These are phyloP conservation scores for Acanthamoeba divionensis DNA, from an alignment of 208 protist genomes.

Conservation along the genomic window DNA sequence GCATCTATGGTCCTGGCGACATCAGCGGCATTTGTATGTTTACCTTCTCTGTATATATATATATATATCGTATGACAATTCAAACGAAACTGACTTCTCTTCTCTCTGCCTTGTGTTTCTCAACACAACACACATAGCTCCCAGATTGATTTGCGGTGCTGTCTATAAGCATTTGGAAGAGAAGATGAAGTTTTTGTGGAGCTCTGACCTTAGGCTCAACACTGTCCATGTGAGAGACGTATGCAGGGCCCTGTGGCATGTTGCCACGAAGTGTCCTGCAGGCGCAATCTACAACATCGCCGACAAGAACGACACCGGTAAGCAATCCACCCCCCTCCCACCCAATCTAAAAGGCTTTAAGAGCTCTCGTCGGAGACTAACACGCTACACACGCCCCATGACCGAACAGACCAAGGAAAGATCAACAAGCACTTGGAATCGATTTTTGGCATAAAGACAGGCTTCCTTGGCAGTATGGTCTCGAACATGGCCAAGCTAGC, in stretches of 20 bases:
- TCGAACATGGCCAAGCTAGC: conserved; percentile 79
- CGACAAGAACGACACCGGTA: conserved; percentile 87
- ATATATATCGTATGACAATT: no score
- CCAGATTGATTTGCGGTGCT: conserved; percentile 85
- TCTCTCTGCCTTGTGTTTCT: not conserved
- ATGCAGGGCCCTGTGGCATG: conserved; percentile 80
- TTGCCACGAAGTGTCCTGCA: conserved; percentile 64
- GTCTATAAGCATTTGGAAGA: conserved; percentile 86
- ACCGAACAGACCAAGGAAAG: conserved; percentile 72
- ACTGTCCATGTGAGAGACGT: conserved; percentile 92
- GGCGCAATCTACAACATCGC: conserved; percentile 86
- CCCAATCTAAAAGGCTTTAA: not conserved
- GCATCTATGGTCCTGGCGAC: conserved; percentile 90
- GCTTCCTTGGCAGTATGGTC: conserved; percentile 79
- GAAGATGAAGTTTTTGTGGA: conserved; percentile 89
- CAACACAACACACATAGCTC: conserved; percentile 62
- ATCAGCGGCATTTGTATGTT: conserved; percentile 78
- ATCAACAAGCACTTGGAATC: conserved; percentile 81
- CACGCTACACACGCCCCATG: not conserved
- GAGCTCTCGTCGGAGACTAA: not conserved
- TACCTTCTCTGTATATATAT: not conserved
- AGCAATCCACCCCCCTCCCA: not conserved
- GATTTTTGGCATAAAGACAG: conserved; percentile 87
- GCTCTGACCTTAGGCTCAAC: conserved; percentile 76
- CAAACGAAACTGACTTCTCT: not conserved